Conservation (phyloP, 139 green algal genomes). For the Volvox africanus region DNA sequence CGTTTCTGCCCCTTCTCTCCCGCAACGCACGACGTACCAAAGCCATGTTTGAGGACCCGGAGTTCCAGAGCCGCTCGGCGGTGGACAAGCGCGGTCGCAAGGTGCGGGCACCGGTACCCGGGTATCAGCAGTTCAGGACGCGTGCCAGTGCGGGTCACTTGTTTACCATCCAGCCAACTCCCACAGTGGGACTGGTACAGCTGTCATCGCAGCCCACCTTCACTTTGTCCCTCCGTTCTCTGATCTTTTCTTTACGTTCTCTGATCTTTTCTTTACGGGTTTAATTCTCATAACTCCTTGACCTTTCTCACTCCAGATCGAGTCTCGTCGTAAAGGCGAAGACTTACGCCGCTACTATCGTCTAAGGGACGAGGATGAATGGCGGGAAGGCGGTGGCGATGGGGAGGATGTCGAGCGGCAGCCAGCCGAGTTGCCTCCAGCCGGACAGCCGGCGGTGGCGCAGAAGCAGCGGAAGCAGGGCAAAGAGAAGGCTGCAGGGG, state of each 20-base stretch:
- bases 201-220: no score
- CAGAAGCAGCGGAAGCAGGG: constrained; percentile 2
- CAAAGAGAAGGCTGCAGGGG: not conserved
- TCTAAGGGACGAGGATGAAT: constrained; percentile 64
- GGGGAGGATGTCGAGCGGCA: not conserved
- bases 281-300: not conserved
- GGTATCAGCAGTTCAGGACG: no score
- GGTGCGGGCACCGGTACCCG: constrained; percentile 46
- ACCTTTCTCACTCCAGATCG: not conserved
- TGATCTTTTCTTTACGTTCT: no score
- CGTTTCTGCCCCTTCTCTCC: no score
- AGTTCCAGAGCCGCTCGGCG: constrained; percentile 68
- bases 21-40: not conserved
- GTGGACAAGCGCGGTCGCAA: constrained; percentile 92
- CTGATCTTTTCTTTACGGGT: no score
- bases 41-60: constrained; percentile 91
- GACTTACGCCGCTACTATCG: constrained; percentile 85
- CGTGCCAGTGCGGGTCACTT: no score
- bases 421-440: not conserved
- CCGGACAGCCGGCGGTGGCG: not conserved
- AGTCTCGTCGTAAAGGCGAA: constrained; percentile 53
- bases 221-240: no score
- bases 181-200: no score
- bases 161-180: no score
- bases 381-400: not conserved